Evolutionary conservation across 768 basidiomycete species (phyloP).

Genomic region (Xerocomellus dryophilus): DNA sequence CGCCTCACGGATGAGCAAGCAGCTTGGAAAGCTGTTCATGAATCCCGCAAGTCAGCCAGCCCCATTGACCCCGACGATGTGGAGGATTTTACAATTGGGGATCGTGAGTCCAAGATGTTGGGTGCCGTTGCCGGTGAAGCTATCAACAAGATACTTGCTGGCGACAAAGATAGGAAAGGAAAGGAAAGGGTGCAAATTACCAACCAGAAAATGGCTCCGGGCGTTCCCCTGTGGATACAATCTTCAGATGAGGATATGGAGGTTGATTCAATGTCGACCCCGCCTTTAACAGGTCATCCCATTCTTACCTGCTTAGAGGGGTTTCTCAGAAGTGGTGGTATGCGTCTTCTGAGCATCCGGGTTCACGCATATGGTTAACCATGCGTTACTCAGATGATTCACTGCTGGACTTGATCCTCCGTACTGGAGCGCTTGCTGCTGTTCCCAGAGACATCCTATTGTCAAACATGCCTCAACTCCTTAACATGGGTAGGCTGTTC

Average conservation of each 20-base stretch:
- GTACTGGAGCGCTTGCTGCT: constrained; percentile 39
- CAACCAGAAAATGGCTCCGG: constrained; percentile 18
- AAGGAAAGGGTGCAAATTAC: constrained; percentile 27
- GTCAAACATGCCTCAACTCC: constrained; percentile 40
- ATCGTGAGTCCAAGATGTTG: constrained; percentile 29
- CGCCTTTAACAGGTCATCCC: constrained; percentile 20
- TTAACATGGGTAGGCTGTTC: constrained; percentile 37
- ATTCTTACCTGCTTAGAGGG: constrained; percentile 33
- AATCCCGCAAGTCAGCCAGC: constrained; percentile 19
- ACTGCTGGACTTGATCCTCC: constrained; percentile 40
- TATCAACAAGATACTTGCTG: constrained; percentile 43
- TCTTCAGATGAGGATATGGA: constrained; percentile 21
- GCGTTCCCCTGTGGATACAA: constrained; percentile 34
- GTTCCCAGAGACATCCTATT: constrained; percentile 31
- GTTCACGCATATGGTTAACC: not conserved
- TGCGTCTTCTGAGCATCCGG: constrained; percentile 8
- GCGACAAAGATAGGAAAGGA: constrained; percentile 35
- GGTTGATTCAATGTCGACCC: constrained; percentile 12
- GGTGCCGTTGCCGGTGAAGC: constrained; percentile 37
- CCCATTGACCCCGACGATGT: constrained; percentile 10
- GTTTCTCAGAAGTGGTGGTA: constrained; percentile 35
- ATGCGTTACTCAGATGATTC: constrained; percentile 35
- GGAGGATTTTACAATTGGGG: constrained; percentile 38
- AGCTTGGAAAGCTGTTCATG: constrained; percentile 38
- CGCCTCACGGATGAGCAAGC: constrained; percentile 38